Conservation (phyloP, 1,139 yeast genomes). For the Geotrichum bryndzae region DNA sequence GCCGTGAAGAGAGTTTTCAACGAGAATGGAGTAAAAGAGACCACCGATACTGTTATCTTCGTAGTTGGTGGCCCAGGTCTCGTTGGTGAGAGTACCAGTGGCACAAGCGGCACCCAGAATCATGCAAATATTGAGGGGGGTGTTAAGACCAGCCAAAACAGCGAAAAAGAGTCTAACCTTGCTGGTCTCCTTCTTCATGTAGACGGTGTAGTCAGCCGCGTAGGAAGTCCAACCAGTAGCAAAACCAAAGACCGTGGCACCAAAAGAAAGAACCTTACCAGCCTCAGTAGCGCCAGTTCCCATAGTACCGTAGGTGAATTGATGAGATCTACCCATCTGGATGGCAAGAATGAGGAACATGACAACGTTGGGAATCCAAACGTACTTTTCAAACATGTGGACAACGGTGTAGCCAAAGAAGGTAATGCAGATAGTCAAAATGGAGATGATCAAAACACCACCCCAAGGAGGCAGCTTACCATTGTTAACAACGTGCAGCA, state of each 20-base stretch:
- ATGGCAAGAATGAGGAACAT: constrained; percentile 74
- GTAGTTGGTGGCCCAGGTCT: constrained; percentile 49
- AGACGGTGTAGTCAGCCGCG: constrained; percentile 88
- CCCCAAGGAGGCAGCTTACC: constrained; percentile 80
- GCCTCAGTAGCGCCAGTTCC: constrained; percentile 48
- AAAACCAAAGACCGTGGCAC: constrained; percentile 80
- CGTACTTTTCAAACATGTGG: constrained; percentile 75
- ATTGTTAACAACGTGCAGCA: constrained; percentile 68
- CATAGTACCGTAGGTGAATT: constrained; percentile 48
- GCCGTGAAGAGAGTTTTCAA: constrained; percentile 72
- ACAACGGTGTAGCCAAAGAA: constrained; percentile 81
- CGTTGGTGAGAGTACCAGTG: constrained; percentile 47
- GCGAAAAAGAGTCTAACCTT: constrained; percentile 55
- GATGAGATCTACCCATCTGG: constrained; percentile 60
- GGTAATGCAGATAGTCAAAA: constrained; percentile 68
- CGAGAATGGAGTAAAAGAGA: constrained; percentile 68
- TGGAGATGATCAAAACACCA: constrained; percentile 68
- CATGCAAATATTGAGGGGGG: constrained; percentile 68
- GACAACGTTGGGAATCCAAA: constrained; percentile 78
- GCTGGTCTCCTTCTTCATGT: constrained; percentile 62
- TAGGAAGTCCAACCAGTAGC: constrained; percentile 95
- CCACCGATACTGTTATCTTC: constrained; percentile 66
- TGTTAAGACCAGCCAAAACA: constrained; percentile 55
- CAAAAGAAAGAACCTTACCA: constrained; percentile 74
- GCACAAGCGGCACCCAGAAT: constrained; percentile 85